phyloP scores from a whole-genome alignment of 352 stramenopile species.

The Pythium phragmiticola region DNA sequence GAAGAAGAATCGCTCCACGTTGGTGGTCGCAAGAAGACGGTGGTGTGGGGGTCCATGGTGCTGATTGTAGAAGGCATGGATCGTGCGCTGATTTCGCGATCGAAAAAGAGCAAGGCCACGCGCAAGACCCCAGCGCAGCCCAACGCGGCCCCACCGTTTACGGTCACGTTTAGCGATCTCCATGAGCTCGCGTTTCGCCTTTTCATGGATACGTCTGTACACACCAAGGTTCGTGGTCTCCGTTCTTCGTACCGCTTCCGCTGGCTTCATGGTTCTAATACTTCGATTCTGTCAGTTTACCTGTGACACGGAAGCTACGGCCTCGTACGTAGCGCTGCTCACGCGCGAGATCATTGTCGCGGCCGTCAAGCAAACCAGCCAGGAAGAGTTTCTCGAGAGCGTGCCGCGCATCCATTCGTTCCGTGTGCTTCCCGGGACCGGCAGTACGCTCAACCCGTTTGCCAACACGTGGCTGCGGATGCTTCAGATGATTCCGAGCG shows the following conservation, averaged over 20 bases:
- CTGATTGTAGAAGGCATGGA: conserved; percentile 67
- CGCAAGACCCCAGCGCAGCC: background rate
- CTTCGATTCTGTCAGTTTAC: conserved; percentile 37
- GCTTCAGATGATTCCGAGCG: conserved; percentile 71
- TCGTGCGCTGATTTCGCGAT: conserved; percentile 39
- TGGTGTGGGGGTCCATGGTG: conserved; percentile 26
- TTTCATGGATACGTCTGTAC: conserved; percentile 54
- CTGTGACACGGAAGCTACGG: conserved; percentile 47
- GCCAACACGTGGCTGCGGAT: conserved; percentile 77
- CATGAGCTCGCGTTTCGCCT: conserved; percentile 64
- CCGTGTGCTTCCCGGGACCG: conserved; percentile 37
- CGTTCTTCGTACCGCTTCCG: background rate
- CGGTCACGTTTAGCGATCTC: conserved; percentile 52
- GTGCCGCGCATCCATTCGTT: conserved; percentile 61
- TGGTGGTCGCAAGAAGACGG: conserved; percentile 21
- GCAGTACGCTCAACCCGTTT: conserved; percentile 44
- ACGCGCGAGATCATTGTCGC: conserved; percentile 58
- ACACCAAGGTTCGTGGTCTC: conserved; percentile 42
- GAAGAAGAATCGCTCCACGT: conserved; percentile 15
- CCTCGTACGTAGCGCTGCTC: conserved; percentile 50
- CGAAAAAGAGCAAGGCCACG: conserved; percentile 38
- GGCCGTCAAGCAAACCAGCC: conserved; percentile 31
- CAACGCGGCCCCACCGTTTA: background rate
- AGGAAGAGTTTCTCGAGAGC: conserved; percentile 60
- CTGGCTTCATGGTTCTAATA: background rate